phyloP scores from a whole-genome alignment of 352 stramenopile species.

The Thraustochytrium striatum region DNA sequence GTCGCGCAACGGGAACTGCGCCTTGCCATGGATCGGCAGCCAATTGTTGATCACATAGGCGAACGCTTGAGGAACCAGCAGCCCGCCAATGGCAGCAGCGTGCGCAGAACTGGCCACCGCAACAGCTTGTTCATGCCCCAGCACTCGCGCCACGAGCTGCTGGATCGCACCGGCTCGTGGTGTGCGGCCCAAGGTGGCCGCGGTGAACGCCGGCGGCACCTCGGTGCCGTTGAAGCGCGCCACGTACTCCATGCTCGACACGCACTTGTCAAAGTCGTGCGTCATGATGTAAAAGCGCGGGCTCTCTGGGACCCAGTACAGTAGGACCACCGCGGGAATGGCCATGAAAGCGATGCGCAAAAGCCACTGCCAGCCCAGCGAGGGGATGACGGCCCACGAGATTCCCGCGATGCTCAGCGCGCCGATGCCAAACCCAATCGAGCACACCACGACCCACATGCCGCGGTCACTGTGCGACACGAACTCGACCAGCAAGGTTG shows the following conservation, averaged over 20 bases:
- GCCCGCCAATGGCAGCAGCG: not conserved
- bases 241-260: constrained; percentile 4
- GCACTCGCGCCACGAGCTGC: not conserved
- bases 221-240: constrained; percentile 17
- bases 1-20: not conserved
- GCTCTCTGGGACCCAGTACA: constrained; percentile 18
- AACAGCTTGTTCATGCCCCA: not conserved
- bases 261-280: constrained; percentile 14
- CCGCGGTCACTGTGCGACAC: constrained; percentile 8
- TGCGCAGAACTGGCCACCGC: not conserved
- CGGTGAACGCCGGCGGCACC: constrained; percentile 23
- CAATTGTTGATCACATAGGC: constrained; percentile 6
- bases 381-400: constrained; percentile 3
- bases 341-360: constrained; percentile 32
- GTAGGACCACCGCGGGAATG: not conserved
- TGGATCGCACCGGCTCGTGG: not conserved
- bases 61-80: constrained; percentile 40
- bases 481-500: constrained; percentile 31
- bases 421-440: constrained; percentile 31
- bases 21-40: not conserved
- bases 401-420: constrained; percentile 11
- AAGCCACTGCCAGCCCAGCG: constrained; percentile 25
- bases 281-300: constrained; percentile 39
- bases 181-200: not conserved
- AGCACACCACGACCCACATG: constrained; percentile 16